Base-by-base conservation (phyloP, 73 alveolate genomes). In the Tetrahymena elliotti region DNA sequence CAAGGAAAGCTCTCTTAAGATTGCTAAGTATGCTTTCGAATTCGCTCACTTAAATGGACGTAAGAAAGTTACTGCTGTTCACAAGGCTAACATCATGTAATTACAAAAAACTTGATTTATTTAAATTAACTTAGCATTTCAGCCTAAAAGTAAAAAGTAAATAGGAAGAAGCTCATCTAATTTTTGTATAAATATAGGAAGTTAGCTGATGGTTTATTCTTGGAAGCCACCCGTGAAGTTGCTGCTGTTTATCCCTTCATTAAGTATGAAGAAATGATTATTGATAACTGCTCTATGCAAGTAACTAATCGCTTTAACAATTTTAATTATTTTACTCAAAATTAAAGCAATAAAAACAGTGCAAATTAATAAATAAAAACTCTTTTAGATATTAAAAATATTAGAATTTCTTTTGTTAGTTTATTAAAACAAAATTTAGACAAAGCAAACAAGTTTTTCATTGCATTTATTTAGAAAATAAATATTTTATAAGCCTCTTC, bases 21-120 rank as follows among this genome's bases (percentile, higher is more conserved):
- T 97, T 22, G 98, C 98, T 38, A 96, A 97, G 84, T 97, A 97
- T 83, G 98, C 98, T 36, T 97, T 97, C 84, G 98, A 97, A 39
- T 95, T 95, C 93, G 98, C 98, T n/a, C 96, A 94, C 93, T 94
- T 97, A 34, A 94, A 96, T 39, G 97, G 97, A 37, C 84, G 98
- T 53, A 97, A 96, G 96, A 96, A 96, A 94, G 97, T 97, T 34
- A 97, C 98, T 36, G 98, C 97, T 53, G 97, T 97, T 38, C 98
- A 97, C 93, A 97, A 97, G 84, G 98, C 98, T 18, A 97, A 97
- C 92, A 97, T 97, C 36, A 97, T 97, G 98, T 68, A 68, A 68
- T 24, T 68, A 68, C 1, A n/a, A 68, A 4, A n/a, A 2, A 68
- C 1, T 68, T 18, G 33, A 68, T 6, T 6, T 68, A 68, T 22